A percentile compares a stretch with the other conserved stretches of the same genome.
Evolutionary conservation across 2,329 filamentous ascomycete species (phyloP).

Genomic region (Nemania diffusa): DNA sequence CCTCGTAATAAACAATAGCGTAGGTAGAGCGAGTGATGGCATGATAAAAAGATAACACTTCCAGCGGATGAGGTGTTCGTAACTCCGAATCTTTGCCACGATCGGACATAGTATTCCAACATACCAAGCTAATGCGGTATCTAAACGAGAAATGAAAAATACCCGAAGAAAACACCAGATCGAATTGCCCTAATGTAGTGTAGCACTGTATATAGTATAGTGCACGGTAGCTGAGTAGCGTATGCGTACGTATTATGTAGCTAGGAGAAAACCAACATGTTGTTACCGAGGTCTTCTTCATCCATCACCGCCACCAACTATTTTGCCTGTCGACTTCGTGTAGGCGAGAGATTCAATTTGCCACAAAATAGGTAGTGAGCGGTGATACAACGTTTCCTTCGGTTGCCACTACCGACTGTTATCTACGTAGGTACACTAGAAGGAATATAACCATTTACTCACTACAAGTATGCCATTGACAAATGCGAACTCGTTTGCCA

Average conservation of each 20-base stretch:
- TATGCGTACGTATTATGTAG: not conserved
- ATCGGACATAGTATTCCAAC: slow-evolving; percentile 2
- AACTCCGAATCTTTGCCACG: slow-evolving; percentile 1
- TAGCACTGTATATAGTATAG: not conserved
- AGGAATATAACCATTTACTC: not conserved
- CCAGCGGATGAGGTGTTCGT: too few species aligned
- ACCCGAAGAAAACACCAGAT: not conserved
- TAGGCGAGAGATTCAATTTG: slow-evolving; percentile 21
- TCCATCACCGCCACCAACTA: not conserved
- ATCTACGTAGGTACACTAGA: slow-evolving; percentile 7
- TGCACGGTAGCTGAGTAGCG: not conserved
- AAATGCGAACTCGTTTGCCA: slow-evolving; percentile 30
- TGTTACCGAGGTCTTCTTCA: not conserved
- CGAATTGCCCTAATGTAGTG: not conserved
- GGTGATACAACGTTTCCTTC: slow-evolving; percentile 32
- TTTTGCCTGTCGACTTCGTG: slow-evolving; percentile 17
- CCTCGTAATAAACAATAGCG: not conserved
- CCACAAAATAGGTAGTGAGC: slow-evolving; percentile 20
- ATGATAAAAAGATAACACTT: slow-evolving; percentile 15
- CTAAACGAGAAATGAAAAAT: not conserved
- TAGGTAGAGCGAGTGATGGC: not conserved
- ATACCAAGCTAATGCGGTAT: not conserved
- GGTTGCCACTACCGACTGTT: slow-evolving; percentile 23
- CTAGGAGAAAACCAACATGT: not conserved
- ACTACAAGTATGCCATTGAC: slow-evolving; percentile 17